phyloP scores from a whole-genome alignment of 495 filamentous ascomycete genomes.

The Penicillium psychrofluorescens region DNA sequence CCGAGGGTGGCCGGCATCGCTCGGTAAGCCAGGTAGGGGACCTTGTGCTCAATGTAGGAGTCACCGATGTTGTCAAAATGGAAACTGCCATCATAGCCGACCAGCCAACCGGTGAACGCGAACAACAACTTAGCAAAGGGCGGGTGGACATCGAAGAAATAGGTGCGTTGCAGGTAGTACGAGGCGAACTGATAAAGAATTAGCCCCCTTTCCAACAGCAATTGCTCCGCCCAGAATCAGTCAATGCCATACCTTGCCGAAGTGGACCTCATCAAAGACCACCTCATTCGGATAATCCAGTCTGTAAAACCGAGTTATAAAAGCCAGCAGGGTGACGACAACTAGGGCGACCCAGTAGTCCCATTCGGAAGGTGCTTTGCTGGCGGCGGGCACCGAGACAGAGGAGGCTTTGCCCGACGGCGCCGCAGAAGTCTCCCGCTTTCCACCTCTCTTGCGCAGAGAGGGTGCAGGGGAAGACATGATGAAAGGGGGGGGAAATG shows the following conservation, averaged over 20 bases:
- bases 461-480: conserved; percentile 37
- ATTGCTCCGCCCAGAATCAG: background rate
- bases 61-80: conserved; percentile 99
- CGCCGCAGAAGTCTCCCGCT: conserved; percentile 30
- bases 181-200: conserved; percentile 68
- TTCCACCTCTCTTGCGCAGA: conserved; percentile 46
- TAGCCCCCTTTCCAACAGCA: conserved; percentile 3
- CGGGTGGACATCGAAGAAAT: conserved; percentile 99
- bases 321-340: conserved; percentile 76
- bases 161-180: conserved; percentile 94
- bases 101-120: conserved; percentile 91
- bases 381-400: conserved; percentile 11
- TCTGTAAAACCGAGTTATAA: conserved; percentile 88
- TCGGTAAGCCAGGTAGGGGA: conserved; percentile 93
- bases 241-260: conserved; percentile 75
- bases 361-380: conserved; percentile 51
- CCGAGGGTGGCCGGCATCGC: conserved; percentile 89
- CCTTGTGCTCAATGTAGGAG: conserved; percentile 93
- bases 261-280: conserved; percentile 98
- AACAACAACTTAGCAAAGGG: conserved; percentile 71
- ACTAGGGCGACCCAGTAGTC: conserved; percentile 78
- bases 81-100: conserved; percentile 93
- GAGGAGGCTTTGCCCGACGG: conserved; percentile 22
- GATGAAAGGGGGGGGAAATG: conserved; percentile 13
- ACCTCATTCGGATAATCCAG: conserved; percentile 93